phyloP scores from a whole-genome alignment of 345 rosid species.

The Noccaea bulbosa region DNA sequence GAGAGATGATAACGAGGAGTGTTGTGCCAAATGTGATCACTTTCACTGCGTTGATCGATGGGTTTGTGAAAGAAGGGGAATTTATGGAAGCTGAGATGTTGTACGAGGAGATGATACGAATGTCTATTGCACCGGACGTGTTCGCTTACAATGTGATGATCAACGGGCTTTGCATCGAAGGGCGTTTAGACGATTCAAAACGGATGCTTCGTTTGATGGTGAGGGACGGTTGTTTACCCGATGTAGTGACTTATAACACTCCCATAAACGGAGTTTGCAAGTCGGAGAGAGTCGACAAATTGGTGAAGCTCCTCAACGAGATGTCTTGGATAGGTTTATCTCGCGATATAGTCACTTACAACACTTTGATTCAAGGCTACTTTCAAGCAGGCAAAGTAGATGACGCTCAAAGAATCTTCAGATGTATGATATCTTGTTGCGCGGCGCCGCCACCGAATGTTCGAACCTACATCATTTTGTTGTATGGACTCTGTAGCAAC shows the following conservation, averaged over 20 bases:
- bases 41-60: constrained; percentile 34
- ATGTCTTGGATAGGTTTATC: constrained; percentile 37
- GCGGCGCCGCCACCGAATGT: constrained; percentile 20
- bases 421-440: constrained; percentile 38
- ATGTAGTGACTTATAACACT: constrained; percentile 41
- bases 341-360: constrained; percentile 42
- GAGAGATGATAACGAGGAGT: constrained; percentile 18
- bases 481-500: constrained; percentile 39
- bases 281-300: constrained; percentile 41
- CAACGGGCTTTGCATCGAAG: constrained; percentile 36
- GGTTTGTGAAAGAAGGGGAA: constrained; percentile 32
- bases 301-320: constrained; percentile 33
- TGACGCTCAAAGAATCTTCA: constrained; percentile 35
- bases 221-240: constrained; percentile 18
- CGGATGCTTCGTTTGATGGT: constrained; percentile 40
- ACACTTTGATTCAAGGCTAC: constrained; percentile 42
- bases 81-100: constrained; percentile 20
- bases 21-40: constrained; percentile 32
- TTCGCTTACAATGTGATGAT: constrained; percentile 34
- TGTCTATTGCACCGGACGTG: constrained; percentile 34
- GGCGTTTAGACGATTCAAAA: constrained; percentile 34
- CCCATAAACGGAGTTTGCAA: constrained; percentile 47
- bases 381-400: constrained; percentile 37
- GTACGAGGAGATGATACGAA: constrained; percentile 29
- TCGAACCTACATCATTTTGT: constrained; percentile 41